phyloP scores from a whole-genome alignment of 768 basidiomycete genomes.

The Wakefieldia striispora region DNA sequence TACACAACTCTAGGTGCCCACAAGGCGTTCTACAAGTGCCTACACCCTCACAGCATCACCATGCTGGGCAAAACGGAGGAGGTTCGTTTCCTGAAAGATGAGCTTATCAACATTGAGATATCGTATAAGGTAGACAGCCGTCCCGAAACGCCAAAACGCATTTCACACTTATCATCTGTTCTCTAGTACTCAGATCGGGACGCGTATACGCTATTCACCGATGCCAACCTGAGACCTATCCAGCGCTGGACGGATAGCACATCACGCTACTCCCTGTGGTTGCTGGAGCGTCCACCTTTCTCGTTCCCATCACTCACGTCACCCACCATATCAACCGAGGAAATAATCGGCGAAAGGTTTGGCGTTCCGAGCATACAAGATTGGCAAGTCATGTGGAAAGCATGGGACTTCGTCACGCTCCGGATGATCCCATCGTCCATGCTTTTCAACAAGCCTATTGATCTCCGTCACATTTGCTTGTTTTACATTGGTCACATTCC shows the following conservation, averaged over 20 bases:
- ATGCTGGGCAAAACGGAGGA: constrained; percentile 45
- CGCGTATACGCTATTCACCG: constrained; percentile 63
- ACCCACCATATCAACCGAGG: constrained; percentile 27
- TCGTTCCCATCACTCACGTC: constrained; percentile 61
- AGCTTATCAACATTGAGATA: constrained; percentile 82
- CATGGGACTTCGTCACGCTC: constrained; percentile 83
- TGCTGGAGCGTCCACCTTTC: constrained; percentile 86
- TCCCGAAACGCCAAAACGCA: not conserved
- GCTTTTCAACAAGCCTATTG: constrained; percentile 88
- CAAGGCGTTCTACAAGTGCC: constrained; percentile 80
- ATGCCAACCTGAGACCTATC: constrained; percentile 77
- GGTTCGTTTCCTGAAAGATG: constrained; percentile 61
- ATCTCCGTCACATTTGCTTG: constrained; percentile 92
- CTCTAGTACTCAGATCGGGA: constrained; percentile 77
- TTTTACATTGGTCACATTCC: constrained; percentile 97
- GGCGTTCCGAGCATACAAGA: constrained; percentile 72
- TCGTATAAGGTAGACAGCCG: constrained; percentile 72
- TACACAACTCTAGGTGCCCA: constrained; percentile 58
- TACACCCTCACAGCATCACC: constrained; percentile 52
- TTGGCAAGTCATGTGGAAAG: constrained; percentile 82
- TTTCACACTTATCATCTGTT: not conserved
- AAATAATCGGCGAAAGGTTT: constrained; percentile 37
- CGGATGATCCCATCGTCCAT: constrained; percentile 86
- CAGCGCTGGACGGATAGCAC: constrained; percentile 80
- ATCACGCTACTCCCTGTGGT: constrained; percentile 79